Percentiles rank a stretch among this genome's conserved stretches.
Evolutionary conservation across 345 rosid species (phyloP).

Genomic region (Gossypium turneri): DNA sequence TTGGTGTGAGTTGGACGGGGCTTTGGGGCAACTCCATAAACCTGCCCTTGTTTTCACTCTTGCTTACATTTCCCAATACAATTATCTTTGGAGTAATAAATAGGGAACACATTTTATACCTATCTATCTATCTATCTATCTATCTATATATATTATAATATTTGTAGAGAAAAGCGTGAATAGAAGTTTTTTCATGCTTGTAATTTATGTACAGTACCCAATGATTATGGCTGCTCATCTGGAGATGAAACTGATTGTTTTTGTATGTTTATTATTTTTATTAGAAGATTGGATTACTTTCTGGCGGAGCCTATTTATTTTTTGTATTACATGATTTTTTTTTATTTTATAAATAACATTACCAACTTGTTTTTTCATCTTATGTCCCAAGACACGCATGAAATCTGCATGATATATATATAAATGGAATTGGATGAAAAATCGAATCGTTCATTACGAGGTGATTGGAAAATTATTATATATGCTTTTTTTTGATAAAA

Average conservation of each 20-base stretch:
- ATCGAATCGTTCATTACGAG: no score
- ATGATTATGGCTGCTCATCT: constrained; percentile 8
- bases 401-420: no score
- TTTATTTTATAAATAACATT: no score
- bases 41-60: constrained; percentile 19
- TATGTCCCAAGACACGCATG: no score
- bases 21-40: background rate
- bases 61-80: constrained; percentile 22
- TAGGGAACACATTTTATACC: constrained; percentile 19
- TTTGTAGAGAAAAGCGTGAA: constrained; percentile 40
- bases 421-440: no score
- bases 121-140: no score
- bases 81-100: constrained; percentile 20
- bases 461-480: no score
- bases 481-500: no score
- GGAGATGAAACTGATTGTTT: constrained; percentile 8
- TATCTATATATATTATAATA: background rate
- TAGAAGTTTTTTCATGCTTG: constrained; percentile 24
- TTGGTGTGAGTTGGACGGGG: constrained; percentile 18
- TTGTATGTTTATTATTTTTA: background rate
- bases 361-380: no score
- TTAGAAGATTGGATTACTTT: background rate
- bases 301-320: background rate
- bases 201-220: constrained; percentile 37
- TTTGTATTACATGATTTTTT: background rate